These are phyloP conservation scores for Kalaharituber pfeilii DNA, from an alignment of 2,329 filamentous ascomycete species.

Conservation along the genomic window DNA sequence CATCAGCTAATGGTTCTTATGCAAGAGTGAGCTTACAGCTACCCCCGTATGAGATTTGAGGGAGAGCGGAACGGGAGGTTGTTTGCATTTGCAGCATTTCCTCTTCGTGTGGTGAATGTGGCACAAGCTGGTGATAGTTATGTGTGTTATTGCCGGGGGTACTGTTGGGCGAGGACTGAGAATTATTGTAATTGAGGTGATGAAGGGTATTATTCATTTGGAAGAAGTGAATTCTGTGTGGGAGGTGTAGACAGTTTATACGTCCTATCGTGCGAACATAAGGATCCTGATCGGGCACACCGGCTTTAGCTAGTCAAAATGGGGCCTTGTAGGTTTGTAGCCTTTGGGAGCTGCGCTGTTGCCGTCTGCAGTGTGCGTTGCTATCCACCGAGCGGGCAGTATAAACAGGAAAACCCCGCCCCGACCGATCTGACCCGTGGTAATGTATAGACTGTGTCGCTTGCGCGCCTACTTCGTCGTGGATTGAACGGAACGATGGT, in stretches of 20 bases:
- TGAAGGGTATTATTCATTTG: neutral
- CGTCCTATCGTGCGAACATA: neutral
- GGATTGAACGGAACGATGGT: neutral
- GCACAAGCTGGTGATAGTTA: conserved; percentile 2
- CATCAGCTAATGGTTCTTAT: no score
- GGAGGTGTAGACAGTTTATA: neutral
- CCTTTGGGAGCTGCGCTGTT: neutral
- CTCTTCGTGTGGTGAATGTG: neutral
- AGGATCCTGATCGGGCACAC: neutral
- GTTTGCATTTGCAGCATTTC: neutral
- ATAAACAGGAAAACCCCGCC: conserved; percentile 1
- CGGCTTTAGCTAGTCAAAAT: neutral
- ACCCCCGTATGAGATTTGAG: neutral
- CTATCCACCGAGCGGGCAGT: neutral
- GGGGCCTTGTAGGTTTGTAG: neutral
- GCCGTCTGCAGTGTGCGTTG: neutral
- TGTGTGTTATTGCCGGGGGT: neutral
- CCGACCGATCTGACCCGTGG: neutral
- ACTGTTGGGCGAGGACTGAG: neutral
- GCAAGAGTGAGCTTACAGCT: neutral
- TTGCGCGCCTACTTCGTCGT: neutral
- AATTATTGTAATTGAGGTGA: neutral
- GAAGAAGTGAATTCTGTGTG: neutral
- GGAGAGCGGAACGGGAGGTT: neutral
- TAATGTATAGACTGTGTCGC: neutral